Conservation (phyloP, 805 yeast species). For the Blastobotrys americana region DNA sequence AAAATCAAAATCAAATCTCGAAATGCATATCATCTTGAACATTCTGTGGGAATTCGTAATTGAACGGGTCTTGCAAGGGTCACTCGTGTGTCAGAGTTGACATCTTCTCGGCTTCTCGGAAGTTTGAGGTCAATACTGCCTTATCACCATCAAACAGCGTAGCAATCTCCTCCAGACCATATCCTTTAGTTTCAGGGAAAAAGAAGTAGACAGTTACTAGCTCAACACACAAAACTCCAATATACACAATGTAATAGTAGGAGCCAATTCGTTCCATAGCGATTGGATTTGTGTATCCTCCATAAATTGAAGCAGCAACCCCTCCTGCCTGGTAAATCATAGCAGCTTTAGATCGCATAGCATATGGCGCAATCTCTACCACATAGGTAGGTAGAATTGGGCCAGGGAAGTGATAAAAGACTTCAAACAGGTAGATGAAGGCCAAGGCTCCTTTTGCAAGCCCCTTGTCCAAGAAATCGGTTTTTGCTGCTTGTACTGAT, state of each 20-base stretch:
- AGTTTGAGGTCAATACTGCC: background rate
- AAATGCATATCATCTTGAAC: too few relatives aligned
- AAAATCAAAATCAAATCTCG: too few relatives aligned
- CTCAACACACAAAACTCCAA: constrained; percentile 22
- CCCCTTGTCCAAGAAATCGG: constrained; percentile 6
- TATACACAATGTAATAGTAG: constrained; percentile 37
- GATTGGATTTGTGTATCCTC: constrained; percentile 32
- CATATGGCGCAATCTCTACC: constrained; percentile 22
- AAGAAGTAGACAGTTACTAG: constrained; percentile 27
- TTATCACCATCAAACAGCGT: constrained; percentile 33
- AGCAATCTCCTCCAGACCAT: constrained; percentile 38
- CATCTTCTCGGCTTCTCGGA: background rate
- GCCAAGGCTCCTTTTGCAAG: constrained; percentile 13
- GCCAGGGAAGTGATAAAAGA: constrained; percentile 1
- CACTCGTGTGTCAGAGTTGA: too few relatives aligned
- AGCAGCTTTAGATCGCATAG: constrained; percentile 38
- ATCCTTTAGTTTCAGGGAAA: constrained; percentile 37
- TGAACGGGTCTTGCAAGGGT: too few relatives aligned
- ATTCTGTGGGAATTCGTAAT: too few relatives aligned
- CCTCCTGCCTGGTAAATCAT: constrained; percentile 25
- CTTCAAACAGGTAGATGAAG: constrained; percentile 8
- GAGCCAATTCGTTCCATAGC: constrained; percentile 38
- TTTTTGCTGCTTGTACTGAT: constrained; percentile 8
- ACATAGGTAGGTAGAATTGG: constrained; percentile 10
- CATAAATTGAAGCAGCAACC: constrained; percentile 21